phyloP scores from a whole-genome alignment of 1,139 yeast species.

The Candida tropicalis region DNA sequence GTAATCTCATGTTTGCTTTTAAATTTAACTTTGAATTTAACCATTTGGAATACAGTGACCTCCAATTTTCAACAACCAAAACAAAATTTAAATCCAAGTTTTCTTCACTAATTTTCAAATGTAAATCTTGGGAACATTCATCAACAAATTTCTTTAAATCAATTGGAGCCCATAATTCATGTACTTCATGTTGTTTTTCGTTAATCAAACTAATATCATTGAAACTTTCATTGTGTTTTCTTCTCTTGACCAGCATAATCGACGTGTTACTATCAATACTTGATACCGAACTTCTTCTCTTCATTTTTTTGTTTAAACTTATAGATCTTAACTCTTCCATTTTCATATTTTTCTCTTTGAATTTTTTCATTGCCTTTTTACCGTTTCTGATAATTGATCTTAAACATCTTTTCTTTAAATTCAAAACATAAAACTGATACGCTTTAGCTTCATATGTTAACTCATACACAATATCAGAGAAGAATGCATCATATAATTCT shows the following conservation, averaged over 20 bases:
- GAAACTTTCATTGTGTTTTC: constrained; percentile 12
- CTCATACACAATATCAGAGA: constrained; percentile 55
- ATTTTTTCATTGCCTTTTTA: constrained; percentile 22
- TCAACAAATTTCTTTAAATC: constrained; percentile 29
- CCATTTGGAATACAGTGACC: constrained; percentile 47
- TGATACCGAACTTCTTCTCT: constrained; percentile 24
- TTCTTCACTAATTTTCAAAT: constrained; percentile 22
- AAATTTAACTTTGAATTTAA: constrained; percentile 42
- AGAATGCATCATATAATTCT: constrained; percentile 60
- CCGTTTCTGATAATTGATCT: constrained; percentile 30
- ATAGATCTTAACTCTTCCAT: constrained; percentile 47
- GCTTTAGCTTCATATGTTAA: constrained; percentile 47
- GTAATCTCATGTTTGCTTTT: constrained; percentile 27
- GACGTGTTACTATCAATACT: constrained; percentile 10
- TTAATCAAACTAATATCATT: constrained; percentile 23
- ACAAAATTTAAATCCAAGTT: constrained; percentile 32
- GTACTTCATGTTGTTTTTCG: constrained; percentile 35
- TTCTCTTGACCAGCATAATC: constrained; percentile 14
- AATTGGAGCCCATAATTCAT: constrained; percentile 45
- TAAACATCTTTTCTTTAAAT: constrained; percentile 28
- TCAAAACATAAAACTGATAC: constrained; percentile 25
- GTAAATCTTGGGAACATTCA: constrained; percentile 26
- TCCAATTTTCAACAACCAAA: constrained; percentile 50
- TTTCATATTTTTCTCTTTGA: constrained; percentile 31
- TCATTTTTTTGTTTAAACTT: constrained; percentile 26